Base-by-base conservation (phyloP, 345 rosid genomes). In the Carallia pectinifolia region DNA sequence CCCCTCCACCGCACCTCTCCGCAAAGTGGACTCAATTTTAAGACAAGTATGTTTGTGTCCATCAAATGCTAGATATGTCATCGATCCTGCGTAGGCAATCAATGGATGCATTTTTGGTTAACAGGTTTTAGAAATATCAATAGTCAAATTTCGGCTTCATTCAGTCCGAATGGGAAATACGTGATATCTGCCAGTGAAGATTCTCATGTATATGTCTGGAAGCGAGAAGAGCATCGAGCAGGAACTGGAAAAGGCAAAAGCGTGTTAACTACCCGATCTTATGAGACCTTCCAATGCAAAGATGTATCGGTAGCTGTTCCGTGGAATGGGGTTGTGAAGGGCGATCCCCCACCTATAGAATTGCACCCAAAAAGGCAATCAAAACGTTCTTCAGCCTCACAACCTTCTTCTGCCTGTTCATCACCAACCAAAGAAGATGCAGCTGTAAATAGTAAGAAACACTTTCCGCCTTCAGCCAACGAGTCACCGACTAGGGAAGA, bases 111-210 rank as follows among this genome's bases (percentile, higher is more conserved):
- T 40, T 73, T 2, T 39, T 16, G 40, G 15, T 23, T 67, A 48
- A 52, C 86, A 95, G 99, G 97, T 19, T 86, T 90, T 65, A 80
- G 87, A 76, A 95, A 95, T 76, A 78, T 86, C 44, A 85, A 84
- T 80, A 89, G 98, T 74, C 99, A 92, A 77, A 95, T 95, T 56
- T 71, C 94, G 44, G 98, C 99, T 68, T 87, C 97, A 2, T 95
- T 83, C 80, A 86, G 90, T 47, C 53, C 67, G 58, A 89, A 90
- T 44, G 98, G 90, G 12, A 92, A 86, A 72, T 81, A 89, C 69
- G 80, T 95, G 13, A 47, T 90, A 0, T 79, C 83, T 31, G 96
- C 99, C 16, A 92, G 98, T 39, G 98, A 95, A 79, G 98, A 95
- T 74, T 86, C 97, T 16, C 86, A 89, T 5, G 98, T 95, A 56